A percentile compares a stretch with the other conserved stretches of the same genome.
These are phyloP conservation scores for Brettanomyces custersianus DNA, from an alignment of 805 yeast species.

Conservation along the genomic window DNA sequence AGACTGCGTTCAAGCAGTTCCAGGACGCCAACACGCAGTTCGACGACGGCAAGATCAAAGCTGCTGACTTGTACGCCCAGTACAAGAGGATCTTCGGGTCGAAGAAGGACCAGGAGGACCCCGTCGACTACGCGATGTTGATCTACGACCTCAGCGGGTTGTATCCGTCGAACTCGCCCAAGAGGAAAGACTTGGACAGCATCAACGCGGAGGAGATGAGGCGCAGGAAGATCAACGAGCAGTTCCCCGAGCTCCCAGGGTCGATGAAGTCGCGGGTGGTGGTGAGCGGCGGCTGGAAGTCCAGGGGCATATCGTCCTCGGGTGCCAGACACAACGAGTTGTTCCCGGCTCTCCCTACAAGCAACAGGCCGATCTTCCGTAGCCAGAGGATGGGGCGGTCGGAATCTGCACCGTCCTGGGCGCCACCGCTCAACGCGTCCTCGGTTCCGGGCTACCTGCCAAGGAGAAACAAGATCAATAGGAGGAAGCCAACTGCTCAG, in stretches of 20 bases:
- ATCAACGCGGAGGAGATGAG: slow-evolving; percentile 19
- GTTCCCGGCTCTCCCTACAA: slow-evolving; percentile 2
- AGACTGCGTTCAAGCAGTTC: slow-evolving; percentile 39
- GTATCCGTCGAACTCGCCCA: slow-evolving; percentile 37
- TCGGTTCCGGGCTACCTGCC: slow-evolving; percentile 13
- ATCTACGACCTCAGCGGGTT: slow-evolving; percentile 54
- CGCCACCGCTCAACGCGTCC: slow-evolving; percentile 11
- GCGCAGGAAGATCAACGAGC: slow-evolving; percentile 23
- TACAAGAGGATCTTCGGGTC: slow-evolving; percentile 41
- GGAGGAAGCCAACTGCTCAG: background rate
- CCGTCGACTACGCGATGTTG: slow-evolving; percentile 48
- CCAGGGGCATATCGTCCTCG: background rate
- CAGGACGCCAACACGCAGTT: slow-evolving; percentile 38
- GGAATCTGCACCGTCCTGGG: slow-evolving; percentile 4
- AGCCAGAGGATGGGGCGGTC: slow-evolving; percentile 6
- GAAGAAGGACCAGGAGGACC: slow-evolving; percentile 10
- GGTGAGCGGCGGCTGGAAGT: slow-evolving; percentile 7
- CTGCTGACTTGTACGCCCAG: slow-evolving; percentile 35
- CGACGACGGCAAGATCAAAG: slow-evolving; percentile 36
- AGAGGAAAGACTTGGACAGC: slow-evolving; percentile 30
- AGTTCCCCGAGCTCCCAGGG: slow-evolving; percentile 43
- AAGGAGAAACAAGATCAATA: background rate
- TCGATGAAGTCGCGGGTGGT: slow-evolving; percentile 7
- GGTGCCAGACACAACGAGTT: background rate
- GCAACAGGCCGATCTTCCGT: background rate